Evolutionary conservation across 345 rosid genomes (phyloP).

Genomic region (Linum usitatissimum): DNA sequence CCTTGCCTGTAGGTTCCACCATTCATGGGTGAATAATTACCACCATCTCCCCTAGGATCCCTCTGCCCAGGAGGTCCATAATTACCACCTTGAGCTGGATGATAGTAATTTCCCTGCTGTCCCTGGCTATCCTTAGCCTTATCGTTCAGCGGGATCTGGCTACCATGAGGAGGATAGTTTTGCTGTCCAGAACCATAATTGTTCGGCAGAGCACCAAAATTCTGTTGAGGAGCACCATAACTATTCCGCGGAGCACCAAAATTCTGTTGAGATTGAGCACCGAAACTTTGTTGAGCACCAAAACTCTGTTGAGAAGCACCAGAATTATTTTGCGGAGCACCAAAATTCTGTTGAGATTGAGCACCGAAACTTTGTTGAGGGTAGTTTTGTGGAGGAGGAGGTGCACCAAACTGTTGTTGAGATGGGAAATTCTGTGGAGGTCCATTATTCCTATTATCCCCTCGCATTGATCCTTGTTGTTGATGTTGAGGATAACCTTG

Average conservation of each 20-base stretch:
- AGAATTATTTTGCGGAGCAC: background rate
- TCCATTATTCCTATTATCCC: background rate
- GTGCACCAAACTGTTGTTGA: background rate
- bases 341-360: too few relatives aligned
- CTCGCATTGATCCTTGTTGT: background rate
- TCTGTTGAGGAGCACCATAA: conserved; percentile 4
- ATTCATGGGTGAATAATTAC: too few relatives aligned
- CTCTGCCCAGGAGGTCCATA: background rate
- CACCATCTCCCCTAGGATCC: background rate
- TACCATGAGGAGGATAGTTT: background rate
- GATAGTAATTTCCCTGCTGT: background rate
- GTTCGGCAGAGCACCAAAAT: conserved; percentile 4
- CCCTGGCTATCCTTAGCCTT: background rate
- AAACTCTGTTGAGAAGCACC: conserved; percentile 5
- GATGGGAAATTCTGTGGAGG: background rate
- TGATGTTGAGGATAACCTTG: background rate
- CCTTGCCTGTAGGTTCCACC: conserved; percentile 13
- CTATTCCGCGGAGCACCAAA: conserved; percentile 1
- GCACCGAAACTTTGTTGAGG: too few relatives aligned
- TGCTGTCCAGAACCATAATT: conserved; percentile 9
- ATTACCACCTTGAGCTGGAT: background rate
- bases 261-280: too few relatives aligned
- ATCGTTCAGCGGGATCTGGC: too few relatives aligned
- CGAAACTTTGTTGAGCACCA: too few relatives aligned
- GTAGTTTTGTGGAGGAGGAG: conserved; percentile 29